These are phyloP conservation scores for Chrysanthemum seticuspe DNA, from an alignment of 129 eudicot species.

Conservation along the genomic window DNA sequence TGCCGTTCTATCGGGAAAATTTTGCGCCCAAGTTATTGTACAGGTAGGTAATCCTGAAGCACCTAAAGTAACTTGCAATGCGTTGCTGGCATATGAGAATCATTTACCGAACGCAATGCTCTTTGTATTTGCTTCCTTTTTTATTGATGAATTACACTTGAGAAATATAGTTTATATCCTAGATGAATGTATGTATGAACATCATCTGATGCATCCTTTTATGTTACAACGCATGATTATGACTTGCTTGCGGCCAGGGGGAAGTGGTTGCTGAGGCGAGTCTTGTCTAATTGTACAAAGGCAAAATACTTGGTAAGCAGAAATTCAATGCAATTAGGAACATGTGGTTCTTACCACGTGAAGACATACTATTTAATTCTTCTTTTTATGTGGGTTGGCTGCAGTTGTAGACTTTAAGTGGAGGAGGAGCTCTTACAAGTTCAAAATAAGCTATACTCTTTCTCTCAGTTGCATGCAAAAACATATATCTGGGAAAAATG, in stretches of 20 bases:
- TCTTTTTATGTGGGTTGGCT: slow-evolving; percentile 4
- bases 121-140: background rate
- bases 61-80: slow-evolving; percentile 4
- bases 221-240: slow-evolving; percentile 42
- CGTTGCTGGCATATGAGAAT: slow-evolving; percentile 3
- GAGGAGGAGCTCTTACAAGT: slow-evolving; percentile 19
- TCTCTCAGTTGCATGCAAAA: no score
- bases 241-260: slow-evolving; percentile 46
- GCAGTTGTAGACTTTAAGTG: slow-evolving; percentile 2
- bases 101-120: background rate
- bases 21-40: slow-evolving; percentile 93
- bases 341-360: slow-evolving; percentile 12
- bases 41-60: slow-evolving; percentile 45
- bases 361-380: background rate
- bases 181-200: no score
- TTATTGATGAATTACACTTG: background rate
- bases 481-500: no score
- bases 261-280: slow-evolving; percentile 59
- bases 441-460: slow-evolving; percentile 9
- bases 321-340: background rate
- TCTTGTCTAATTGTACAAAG: slow-evolving; percentile 34
- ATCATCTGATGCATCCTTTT: no score
- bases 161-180: no score
- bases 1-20: slow-evolving; percentile 92
- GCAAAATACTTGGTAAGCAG: slow-evolving; percentile 28